These are phyloP conservation scores for Malassezia cuniculi DNA, from an alignment of 1,284 basidiomycete genomes.

Conservation along the genomic window DNA sequence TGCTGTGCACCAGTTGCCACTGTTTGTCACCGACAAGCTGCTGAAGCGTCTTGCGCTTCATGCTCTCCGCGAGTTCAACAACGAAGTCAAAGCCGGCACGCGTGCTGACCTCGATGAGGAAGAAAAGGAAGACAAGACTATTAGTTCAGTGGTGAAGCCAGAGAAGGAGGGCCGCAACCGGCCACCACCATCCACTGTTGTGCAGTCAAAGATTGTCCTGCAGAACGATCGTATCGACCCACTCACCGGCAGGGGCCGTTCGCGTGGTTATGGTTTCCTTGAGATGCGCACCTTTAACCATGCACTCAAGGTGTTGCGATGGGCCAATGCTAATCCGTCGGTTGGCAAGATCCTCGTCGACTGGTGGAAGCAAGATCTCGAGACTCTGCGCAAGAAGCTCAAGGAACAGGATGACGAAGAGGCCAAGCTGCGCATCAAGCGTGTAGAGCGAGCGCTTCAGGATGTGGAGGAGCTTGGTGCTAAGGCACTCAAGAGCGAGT, in stretches of 20 bases:
- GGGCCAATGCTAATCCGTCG: slow-evolving; percentile 72
- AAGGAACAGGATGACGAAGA: slow-evolving; percentile 19
- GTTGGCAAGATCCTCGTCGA: slow-evolving; percentile 21
- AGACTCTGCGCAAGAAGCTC: slow-evolving; percentile 19
- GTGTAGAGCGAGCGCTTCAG: slow-evolving; percentile 20
- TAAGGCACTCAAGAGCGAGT: slow-evolving; percentile 22
- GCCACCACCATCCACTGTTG: slow-evolving; percentile 53
- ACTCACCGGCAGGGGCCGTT: slow-evolving; percentile 69
- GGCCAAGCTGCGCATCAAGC: slow-evolving; percentile 20
- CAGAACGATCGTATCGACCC: slow-evolving; percentile 74
- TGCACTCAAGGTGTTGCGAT: slow-evolving; percentile 76
- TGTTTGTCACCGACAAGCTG: slow-evolving; percentile 75
- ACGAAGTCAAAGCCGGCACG: slow-evolving; percentile 59
- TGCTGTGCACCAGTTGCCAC: slow-evolving; percentile 78
- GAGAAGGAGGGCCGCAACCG: slow-evolving; percentile 40
- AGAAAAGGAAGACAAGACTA: slow-evolving; percentile 53
- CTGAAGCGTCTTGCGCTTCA: slow-evolving; percentile 76
- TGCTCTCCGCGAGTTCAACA: slow-evolving; percentile 64
- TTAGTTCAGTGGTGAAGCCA: slow-evolving; percentile 18
- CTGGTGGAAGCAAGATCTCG: slow-evolving; percentile 37
- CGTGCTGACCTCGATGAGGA: slow-evolving; percentile 59
- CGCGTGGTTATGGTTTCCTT: slow-evolving; percentile 88
- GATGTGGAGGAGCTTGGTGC: slow-evolving; percentile 17
- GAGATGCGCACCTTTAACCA: slow-evolving; percentile 79
- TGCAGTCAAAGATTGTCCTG: slow-evolving; percentile 78